These are phyloP conservation scores for Calendula officinalis DNA, from an alignment of 129 eudicot genomes.

Conservation along the genomic window DNA sequence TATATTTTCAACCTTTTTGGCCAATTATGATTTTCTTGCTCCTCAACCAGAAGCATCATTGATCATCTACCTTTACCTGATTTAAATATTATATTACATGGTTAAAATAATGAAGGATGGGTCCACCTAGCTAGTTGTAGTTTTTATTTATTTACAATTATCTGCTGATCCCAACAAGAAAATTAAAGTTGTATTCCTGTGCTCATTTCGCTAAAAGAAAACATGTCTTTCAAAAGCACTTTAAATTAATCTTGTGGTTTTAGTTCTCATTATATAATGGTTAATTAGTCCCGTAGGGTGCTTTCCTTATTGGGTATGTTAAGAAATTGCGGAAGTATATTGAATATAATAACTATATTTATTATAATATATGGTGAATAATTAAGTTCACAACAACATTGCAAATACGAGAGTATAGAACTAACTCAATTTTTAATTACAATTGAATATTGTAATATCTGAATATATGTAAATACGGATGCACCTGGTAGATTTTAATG, in stretches of 20 bases:
- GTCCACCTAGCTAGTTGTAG: constrained; percentile 31
- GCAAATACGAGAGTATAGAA: no score
- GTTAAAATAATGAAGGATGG: constrained; percentile 18
- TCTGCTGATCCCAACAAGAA: constrained; percentile 25
- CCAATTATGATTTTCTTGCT: constrained; percentile 32
- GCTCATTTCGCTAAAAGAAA: background rate
- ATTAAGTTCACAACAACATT: no score
- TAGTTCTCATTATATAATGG: no score
- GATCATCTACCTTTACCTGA: constrained; percentile 17
- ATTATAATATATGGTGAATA: no score
- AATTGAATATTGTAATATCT: background rate
- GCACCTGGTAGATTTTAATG: constrained; percentile 9
- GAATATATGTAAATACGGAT: background rate
- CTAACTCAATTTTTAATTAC: no score
- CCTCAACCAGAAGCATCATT: constrained; percentile 38
- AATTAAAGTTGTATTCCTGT: background rate
- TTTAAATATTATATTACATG: constrained; percentile 18
- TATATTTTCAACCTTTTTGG: constrained; percentile 11
- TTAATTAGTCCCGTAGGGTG: no score
- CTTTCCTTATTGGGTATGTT: no score
- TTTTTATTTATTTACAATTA: background rate
- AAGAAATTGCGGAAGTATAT: no score
- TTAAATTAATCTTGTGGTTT: background rate
- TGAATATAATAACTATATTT: no score
- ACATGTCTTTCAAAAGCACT: background rate